Evolutionary conservation across 2,329 filamentous ascomycete genomes (phyloP).

Genomic region (Periglandula ipomoeae): DNA sequence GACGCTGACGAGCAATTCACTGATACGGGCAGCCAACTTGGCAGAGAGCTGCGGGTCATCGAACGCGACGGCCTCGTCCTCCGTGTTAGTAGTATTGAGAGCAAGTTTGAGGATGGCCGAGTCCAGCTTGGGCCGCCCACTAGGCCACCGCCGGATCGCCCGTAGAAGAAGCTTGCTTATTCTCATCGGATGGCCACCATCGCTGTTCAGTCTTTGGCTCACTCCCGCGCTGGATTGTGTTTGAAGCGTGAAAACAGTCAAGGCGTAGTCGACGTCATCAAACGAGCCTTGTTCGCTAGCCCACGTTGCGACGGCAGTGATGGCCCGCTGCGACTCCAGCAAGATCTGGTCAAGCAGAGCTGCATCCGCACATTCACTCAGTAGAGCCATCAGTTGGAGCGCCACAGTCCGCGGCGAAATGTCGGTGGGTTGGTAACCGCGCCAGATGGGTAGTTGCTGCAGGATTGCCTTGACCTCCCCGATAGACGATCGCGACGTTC

Average conservation of each 20-base stretch:
- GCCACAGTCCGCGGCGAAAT: slow-evolving; percentile 56
- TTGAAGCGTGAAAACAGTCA: slow-evolving; percentile 32
- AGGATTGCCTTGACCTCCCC: slow-evolving; percentile 44
- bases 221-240: slow-evolving; percentile 21
- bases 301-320: slow-evolving; percentile 17
- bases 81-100: slow-evolving; percentile 81
- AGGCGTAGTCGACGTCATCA: slow-evolving; percentile 29
- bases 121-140: slow-evolving; percentile 17
- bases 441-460: slow-evolving; percentile 50
- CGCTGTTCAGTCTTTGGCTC: slow-evolving; percentile 13
- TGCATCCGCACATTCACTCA: slow-evolving; percentile 20
- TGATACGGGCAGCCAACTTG: slow-evolving; percentile 38
- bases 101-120: slow-evolving; percentile 46
- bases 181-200: slow-evolving; percentile 18
- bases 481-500: slow-evolving; percentile 49
- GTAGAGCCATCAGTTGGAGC: slow-evolving; percentile 50
- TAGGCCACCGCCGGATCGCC: slow-evolving; percentile 22
- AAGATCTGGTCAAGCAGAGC: slow-evolving; percentile 19
- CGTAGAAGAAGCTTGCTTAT: slow-evolving; percentile 21
- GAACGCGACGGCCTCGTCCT: slow-evolving; percentile 61
- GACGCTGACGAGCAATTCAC: slow-evolving; percentile 39
- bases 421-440: slow-evolving; percentile 34
- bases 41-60: slow-evolving; percentile 48
- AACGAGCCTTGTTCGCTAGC: slow-evolving; percentile 8
- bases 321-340: slow-evolving; percentile 18